Evolutionary conservation across 345 rosid genomes (phyloP), one percentile per base, ranked within the genome.

Genomic region (Euphorbia tirucalli): DNA sequence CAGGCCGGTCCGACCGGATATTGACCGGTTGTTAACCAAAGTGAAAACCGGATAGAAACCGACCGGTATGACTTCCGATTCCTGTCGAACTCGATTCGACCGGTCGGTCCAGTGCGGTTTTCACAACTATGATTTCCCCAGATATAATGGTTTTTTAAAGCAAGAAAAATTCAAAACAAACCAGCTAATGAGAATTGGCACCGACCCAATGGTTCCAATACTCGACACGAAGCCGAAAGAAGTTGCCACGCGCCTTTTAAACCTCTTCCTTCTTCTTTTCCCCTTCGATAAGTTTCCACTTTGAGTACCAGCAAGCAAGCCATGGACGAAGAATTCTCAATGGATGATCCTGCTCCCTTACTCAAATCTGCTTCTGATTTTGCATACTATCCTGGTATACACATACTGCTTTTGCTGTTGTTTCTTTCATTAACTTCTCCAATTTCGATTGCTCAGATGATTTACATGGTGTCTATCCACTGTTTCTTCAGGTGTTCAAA

Each of bases 361-460:
- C 88, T 94, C 66, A 85, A 86, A 41, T 78, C 87, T 22, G 97
- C 96, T 77, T 79, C 90, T 61, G 93, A 90, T 71, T 95, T 92
- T 75, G 95, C 90, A 5, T 14, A 77, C 74, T 81, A 84, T 68
- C 93, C 97, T 6, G 97, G 96, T 87, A 61, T 30, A 18, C 3
- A 37, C 64, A 3, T 11, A 10, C 19, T 3, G 1, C 6, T 5
- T 13, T 18, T 13, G 3, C 60, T 7, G n/a, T 24, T 28, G 11
- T 8, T 10, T 32, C 35, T 55, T 4, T 52, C 11, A 31, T 28
- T 5, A 41, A 1, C 46, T 43, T 41, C 0, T 3, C 48, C 15
- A 22, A 49, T 64, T 7, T 62, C 14, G 24, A 3, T 10, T 11
- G 37, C 7, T 64, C 14, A 43, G 7, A 19, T 24, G 1, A n/a